Base-by-base conservation (phyloP, 345 rosid genomes). In the Lumnitzera racemosa region DNA sequence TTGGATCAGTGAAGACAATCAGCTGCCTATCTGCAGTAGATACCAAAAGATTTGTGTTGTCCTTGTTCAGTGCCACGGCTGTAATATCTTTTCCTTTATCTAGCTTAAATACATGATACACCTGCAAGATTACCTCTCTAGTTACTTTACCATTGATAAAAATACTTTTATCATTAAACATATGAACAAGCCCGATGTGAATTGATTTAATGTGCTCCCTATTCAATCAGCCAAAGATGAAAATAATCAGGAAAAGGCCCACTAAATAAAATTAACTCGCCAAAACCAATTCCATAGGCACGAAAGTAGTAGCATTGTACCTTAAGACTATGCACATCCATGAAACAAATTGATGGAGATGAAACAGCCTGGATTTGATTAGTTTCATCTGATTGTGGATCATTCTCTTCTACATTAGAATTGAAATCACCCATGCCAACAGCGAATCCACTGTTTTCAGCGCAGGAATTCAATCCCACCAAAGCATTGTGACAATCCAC, bases 1-100 rank as follows among this genome's bases (percentile, higher is more conserved):
- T 83, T 46, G 97, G 99, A 75, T 94, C 95, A 1, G 97, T 88
- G 86, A 86, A 94, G 65, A 94, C 76, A 63, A 88, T 79, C 85
- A 94, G 64, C 77, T 90, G 95, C 71, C 81, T 90, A 74, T 94
- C 92, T 24, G 77, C 87, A 55, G 99, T 90, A 63, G 99, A 90
- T 54, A 90, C 95, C 71, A 94, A 66, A 53, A 94, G 90, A 81
- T 88, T 94, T 20, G 97, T 90, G 74, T 82, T 86, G 69, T 94
- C 97, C 62, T 68, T 67, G 76, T 78, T 90, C 24, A 90, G 75
- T 41, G 95, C 85, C 80, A 90, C 52, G 25, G 99, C 88, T 16
- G 95, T 84, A 57, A 94, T 88, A 74, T 88, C 89, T 75, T 90
- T 91, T 58, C 84, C 92, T 75, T 78, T 64, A 31, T 60, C 80